Base-by-base conservation (phyloP, 495 filamentous ascomycete genomes). In the Ascodesmis nigricans region DNA sequence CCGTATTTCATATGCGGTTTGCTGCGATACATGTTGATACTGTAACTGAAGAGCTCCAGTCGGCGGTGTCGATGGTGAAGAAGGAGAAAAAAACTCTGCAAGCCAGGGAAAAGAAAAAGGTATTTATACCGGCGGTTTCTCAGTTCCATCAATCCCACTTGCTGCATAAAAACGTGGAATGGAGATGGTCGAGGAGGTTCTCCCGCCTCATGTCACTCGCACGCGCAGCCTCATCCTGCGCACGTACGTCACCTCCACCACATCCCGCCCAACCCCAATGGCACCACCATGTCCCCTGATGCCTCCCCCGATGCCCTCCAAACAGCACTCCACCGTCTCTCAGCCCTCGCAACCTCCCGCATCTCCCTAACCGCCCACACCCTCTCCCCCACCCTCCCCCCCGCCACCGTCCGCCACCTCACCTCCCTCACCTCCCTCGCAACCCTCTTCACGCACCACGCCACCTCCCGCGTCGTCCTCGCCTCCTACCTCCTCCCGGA, bases 361-460 rank as follows among this genome's bases (percentile, higher is more conserved):
- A 5, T 33, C 31, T 18, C 6, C 7, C 4, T 16, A 17, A 13
- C 14, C 8, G 6, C 31, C 4, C 18, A 6, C 5, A 17, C 31
- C 31, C 31, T 16, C 5, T 4, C 5, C 16, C 14, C 31, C 6
- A 15, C 31, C 7, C 17, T 21, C 5, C 5, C 13, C 18, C 14
- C 14, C 4, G 21, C 13, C 31, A 33, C 21, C 6, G 10, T 18
- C 6, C 31, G 6, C 7, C 31, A 17, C 31, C 16, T 33, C 31
- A 20, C 28, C 45, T 13, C 21, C 45, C 29, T 35, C 43, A 18
- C 15, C 42, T 36, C 31, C 31, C 14, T 46, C 36, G 32, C 41
- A 32, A 36, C 35, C 45, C 36, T 40, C 41, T 9, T 29, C 42
- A 11, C 43, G 31, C 9, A 17, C 42, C 5, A 42, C 45, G 32